Conservation (phyloP, 208 protist species). For the Leishmania arabica region DNA sequence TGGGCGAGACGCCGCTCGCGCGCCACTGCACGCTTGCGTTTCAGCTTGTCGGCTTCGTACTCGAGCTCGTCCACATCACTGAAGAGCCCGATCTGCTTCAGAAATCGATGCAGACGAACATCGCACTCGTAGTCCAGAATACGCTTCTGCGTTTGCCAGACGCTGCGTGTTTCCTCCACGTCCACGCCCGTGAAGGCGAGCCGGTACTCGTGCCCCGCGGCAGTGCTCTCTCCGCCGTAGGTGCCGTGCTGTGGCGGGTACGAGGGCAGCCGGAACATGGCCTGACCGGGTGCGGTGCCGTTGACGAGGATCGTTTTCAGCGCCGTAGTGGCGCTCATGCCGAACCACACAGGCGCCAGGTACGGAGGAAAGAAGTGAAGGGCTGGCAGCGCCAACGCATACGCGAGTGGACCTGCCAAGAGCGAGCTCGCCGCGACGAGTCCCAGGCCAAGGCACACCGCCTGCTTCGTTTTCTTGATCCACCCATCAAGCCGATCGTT, state of each 20-base stretch:
- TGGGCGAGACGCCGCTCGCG: slow-evolving; percentile 27
- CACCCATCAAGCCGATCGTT: slow-evolving; percentile 62
- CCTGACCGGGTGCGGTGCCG: slow-evolving; percentile 53
- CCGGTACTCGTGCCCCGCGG: slow-evolving; percentile 73
- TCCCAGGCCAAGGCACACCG: slow-evolving; percentile 23
- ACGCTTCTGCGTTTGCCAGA: slow-evolving; percentile 80
- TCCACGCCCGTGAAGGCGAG: slow-evolving; percentile 75
- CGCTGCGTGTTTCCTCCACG: slow-evolving; percentile 61
- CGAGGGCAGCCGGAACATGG: slow-evolving; percentile 41
- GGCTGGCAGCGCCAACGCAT: slow-evolving; percentile 13
- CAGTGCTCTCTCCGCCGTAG: slow-evolving; percentile 63
- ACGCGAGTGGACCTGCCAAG: slow-evolving; percentile 13
- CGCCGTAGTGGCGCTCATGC: slow-evolving; percentile 47
- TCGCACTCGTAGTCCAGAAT: slow-evolving; percentile 89
- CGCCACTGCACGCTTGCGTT: slow-evolving; percentile 53
- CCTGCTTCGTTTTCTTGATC: slow-evolving; percentile 33
- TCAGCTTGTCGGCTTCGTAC: slow-evolving; percentile 71
- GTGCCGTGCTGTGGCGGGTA: slow-evolving; percentile 74
- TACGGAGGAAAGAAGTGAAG: slow-evolving; percentile 68
- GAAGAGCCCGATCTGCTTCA: slow-evolving; percentile 57
- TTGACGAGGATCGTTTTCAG: slow-evolving; percentile 64
- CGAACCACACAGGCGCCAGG: slow-evolving; percentile 79
- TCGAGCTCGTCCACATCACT: slow-evolving; percentile 74
- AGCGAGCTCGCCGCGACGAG: slow-evolving; percentile 29
- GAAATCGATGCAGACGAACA: slow-evolving; percentile 67